Conservation (phyloP, 768 basidiomycete genomes). For the Candolleomyces aberdarensis region DNA sequence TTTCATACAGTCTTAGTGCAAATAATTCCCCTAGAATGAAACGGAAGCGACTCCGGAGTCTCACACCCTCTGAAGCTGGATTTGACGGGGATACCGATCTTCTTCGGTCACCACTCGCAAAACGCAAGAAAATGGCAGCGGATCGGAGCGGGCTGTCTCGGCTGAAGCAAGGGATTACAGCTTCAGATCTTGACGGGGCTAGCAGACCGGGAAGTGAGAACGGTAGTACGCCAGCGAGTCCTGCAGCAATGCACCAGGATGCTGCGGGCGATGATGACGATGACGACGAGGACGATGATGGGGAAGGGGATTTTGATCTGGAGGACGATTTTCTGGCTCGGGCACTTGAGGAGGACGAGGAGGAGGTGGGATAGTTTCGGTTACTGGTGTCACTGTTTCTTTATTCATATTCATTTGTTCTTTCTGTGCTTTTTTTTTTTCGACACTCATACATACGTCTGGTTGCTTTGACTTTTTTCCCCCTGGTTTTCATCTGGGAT, state of each 20-base stretch:
- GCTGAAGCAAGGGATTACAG: constrained; percentile 64
- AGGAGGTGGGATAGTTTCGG: constrained; percentile 66
- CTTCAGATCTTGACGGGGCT: constrained; percentile 40
- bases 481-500: no score
- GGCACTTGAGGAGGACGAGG: constrained; percentile 75
- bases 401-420: constrained; percentile 9
- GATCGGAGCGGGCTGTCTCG: constrained; percentile 64
- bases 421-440: constrained; percentile 5
- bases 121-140: constrained; percentile 73
- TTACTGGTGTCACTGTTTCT: constrained; percentile 4
- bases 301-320: constrained; percentile 48
- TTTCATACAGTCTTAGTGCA: constrained; percentile 23
- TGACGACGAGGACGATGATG: constrained; percentile 43
- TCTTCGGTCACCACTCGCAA: constrained; percentile 69
- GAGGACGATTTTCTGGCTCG: constrained; percentile 83
- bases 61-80: constrained; percentile 60
- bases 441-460: neutral
- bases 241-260: constrained; percentile 4
- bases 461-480: no score
- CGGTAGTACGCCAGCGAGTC: constrained; percentile 13
- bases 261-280: constrained; percentile 21
- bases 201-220: constrained; percentile 15
- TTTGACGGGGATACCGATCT: constrained; percentile 32
- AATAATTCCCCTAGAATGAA: constrained; percentile 42
- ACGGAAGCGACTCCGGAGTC: constrained; percentile 69